Percentiles rank a stretch among this genome's conserved stretches.
phyloP scores from a whole-genome alignment of 495 filamentous ascomycete species.

The Barbatosphaeria neglecta region DNA sequence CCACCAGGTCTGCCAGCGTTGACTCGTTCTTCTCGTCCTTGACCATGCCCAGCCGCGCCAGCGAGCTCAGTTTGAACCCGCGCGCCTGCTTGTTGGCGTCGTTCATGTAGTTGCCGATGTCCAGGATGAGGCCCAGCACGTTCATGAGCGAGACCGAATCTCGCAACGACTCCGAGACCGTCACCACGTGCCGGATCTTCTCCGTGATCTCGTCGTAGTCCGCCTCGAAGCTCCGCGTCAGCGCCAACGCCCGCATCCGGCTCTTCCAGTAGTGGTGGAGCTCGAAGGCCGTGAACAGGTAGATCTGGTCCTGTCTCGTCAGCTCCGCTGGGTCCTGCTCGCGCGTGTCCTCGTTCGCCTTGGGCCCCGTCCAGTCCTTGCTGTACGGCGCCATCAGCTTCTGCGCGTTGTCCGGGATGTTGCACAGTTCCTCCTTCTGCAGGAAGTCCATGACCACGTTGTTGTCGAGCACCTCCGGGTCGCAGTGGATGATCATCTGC shows the following conservation, averaged over 20 bases:
- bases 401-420: slow-evolving; percentile 75
- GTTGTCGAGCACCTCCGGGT: slow-evolving; percentile 83
- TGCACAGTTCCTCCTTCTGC: slow-evolving; percentile 82
- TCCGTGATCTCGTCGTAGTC: slow-evolving; percentile 86
- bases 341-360: slow-evolving; percentile 63
- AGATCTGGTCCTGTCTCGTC: slow-evolving; percentile 90
- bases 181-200: slow-evolving; percentile 71
- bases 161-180: slow-evolving; percentile 76
- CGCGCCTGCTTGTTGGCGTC: slow-evolving; percentile 95
- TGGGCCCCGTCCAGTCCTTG: slow-evolving; percentile 90
- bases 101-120: slow-evolving; percentile 99
- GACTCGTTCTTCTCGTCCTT: slow-evolving; percentile 98
- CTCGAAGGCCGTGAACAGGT: slow-evolving; percentile 84
- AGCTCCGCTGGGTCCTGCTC: slow-evolving; percentile 85
- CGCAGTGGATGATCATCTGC: slow-evolving; percentile 91
- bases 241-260: slow-evolving; percentile 76
- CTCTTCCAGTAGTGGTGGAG: slow-evolving; percentile 98
- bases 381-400: slow-evolving; percentile 92
- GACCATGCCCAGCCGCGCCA: slow-evolving; percentile 91
- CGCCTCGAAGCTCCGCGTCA: slow-evolving; percentile 74
- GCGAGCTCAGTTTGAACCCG: slow-evolving; percentile 93
- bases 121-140: slow-evolving; percentile 86
- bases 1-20: slow-evolving; percentile 92
- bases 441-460: slow-evolving; percentile 95
- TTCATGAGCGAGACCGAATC: slow-evolving; percentile 91